These are phyloP conservation scores for Jaltomata sinuosa DNA, from an alignment of 257 asterid genomes.

Conservation along the genomic window DNA sequence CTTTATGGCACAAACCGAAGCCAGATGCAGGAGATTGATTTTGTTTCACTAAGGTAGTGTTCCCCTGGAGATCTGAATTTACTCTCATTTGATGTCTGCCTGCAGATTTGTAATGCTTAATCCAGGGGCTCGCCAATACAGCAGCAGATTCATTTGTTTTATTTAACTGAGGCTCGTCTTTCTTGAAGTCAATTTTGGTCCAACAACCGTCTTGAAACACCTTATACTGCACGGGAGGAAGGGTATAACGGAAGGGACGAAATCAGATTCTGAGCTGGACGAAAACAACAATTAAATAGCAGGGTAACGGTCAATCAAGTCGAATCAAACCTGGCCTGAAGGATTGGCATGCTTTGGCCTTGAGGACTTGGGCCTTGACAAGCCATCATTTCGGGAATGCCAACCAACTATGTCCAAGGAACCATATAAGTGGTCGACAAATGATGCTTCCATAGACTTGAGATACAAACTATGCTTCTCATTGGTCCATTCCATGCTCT, in stretches of 20 bases:
- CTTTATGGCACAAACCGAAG: constrained; percentile 13
- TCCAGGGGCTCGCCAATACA: constrained; percentile 40
- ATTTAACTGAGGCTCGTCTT: constrained; percentile 18
- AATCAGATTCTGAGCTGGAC: neutral
- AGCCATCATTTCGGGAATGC: constrained; percentile 13
- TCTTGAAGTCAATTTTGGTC: constrained; percentile 36
- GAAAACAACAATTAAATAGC: neutral
- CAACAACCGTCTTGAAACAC: constrained; percentile 48
- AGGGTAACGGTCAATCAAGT: neutral
- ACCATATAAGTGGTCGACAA: constrained; percentile 47
- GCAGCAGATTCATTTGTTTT: constrained; percentile 19
- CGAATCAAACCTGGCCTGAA: constrained; percentile 48
- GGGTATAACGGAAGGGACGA: neutral
- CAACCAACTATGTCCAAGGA: constrained; percentile 33
- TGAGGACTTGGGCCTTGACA: constrained; percentile 17
- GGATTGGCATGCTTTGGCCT: constrained; percentile 22
- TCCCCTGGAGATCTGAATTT: constrained; percentile 10
- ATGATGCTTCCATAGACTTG: constrained; percentile 61
- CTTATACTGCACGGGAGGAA: constrained; percentile 41
- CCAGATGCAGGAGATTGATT: constrained; percentile 2
- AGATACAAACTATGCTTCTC: constrained; percentile 61
- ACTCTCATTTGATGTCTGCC: constrained; percentile 18
- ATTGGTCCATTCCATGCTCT: constrained; percentile 47
- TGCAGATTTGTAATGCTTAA: constrained; percentile 32
- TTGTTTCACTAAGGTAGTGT: neutral